Evolutionary conservation across 2,329 filamentous ascomycete genomes (phyloP), one percentile per base, ranked within the genome.

Genomic region (Penicillium glabrum): DNA sequence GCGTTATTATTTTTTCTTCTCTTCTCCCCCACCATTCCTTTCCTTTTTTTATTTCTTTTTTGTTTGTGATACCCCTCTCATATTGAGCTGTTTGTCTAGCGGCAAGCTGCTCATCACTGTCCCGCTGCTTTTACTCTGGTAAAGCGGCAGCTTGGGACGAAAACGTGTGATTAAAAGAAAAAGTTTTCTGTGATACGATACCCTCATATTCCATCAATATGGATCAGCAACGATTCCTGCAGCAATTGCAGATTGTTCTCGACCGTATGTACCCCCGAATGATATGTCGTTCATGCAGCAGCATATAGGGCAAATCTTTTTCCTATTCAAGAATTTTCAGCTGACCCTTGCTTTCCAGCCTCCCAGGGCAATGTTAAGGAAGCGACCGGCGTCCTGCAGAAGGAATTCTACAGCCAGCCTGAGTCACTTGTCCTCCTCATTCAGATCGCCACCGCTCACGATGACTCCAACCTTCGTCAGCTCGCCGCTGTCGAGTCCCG

Each of bases 321-420:
- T 26, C 26, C 33, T 51, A n/a, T 14, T 24, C 3, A 26, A 55
- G 21, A 39, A 23, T 21, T 13, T 41, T 41, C 14, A 29, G 24
- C 69, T 71, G 50, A 71, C 61, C 23, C 29, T 52, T 50, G 13
- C 41, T 41, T 53, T 68, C 37, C 71, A 96, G 92, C 95, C 72
- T 89, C 96, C 78, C 96, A 92, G 65, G 87, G 90, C 67, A 87
- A 88, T 77, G 88, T 96, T 76, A 96, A 97, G 84, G 86, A 89
- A 65, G 91, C 93, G 61, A 99, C 93, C 19, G 86, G 89, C 57
- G 87, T 92, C 69, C 86, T 98, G 59, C 93, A 96, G 78, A 95
- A 96, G 77, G 90, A 90, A 78, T 98, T 91, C 82, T 98, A 96
- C 81, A 88, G 86, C 69, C 86, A 91, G 66, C 89, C 93, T 39